Evolutionary conservation across 768 basidiomycete genomes (phyloP).

Genomic region (Tulasnella sp.): DNA sequence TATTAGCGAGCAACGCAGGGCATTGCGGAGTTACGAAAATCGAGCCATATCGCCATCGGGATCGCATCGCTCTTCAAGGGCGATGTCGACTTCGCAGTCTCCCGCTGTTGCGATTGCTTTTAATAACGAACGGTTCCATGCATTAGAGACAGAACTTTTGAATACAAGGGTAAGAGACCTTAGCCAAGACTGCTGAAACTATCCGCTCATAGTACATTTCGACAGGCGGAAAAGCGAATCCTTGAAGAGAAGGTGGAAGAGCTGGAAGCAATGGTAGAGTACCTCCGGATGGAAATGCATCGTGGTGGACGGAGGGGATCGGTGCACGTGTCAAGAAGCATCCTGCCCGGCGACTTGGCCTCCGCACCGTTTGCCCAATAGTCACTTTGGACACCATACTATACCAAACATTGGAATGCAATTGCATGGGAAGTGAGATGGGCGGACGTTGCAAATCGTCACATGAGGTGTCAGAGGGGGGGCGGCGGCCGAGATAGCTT

Average conservation of each 20-base stretch:
- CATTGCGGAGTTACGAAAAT: neutral
- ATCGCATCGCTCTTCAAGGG: neutral
- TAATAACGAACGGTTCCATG: slow-evolving; percentile 2
- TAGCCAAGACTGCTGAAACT: neutral
- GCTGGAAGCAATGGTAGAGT: slow-evolving; percentile 56
- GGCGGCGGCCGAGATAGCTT: too few relatives aligned
- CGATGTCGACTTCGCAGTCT: neutral
- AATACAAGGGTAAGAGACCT: neutral
- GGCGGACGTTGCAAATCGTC: too few relatives aligned
- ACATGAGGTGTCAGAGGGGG: too few relatives aligned
- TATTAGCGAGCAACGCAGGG: neutral
- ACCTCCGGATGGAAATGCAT: slow-evolving; percentile 22
- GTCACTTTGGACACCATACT: too few relatives aligned
- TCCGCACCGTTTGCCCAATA: too few relatives aligned
- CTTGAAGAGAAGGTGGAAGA: slow-evolving; percentile 49
- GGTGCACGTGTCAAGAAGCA: neutral
- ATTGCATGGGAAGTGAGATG: too few relatives aligned
- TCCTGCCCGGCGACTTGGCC: too few relatives aligned
- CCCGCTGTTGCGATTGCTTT: neutral
- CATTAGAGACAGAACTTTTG: slow-evolving; percentile 12
- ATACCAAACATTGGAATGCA: too few relatives aligned
- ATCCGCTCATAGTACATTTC: neutral
- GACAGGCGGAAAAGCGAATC: slow-evolving; percentile 41
- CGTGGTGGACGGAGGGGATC: slow-evolving; percentile 5
- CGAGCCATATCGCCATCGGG: slow-evolving; percentile 6